Evolutionary conservation across 2,329 filamentous ascomycete genomes (phyloP).

Genomic region (Davidsoniella neocaledoniae): DNA sequence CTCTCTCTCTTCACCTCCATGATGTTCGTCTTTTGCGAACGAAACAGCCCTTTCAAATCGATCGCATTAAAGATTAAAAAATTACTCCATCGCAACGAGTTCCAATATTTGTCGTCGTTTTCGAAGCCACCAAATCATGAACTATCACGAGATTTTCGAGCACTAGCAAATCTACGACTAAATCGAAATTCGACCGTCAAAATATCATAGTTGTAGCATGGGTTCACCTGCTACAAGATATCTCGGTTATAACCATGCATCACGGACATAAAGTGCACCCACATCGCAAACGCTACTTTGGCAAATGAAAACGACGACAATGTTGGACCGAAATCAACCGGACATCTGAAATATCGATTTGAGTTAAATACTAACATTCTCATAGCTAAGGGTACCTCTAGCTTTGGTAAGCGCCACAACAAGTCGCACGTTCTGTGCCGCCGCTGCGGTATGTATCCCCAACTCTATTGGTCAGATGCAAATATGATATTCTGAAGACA

Average conservation of each 20-base stretch:
- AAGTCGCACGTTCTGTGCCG: conserved; percentile 97
- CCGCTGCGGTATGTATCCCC: conserved; percentile 71
- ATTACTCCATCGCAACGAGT: conserved; percentile 1
- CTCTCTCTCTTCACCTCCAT: too few relatives aligned
- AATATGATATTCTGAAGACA: neutral
- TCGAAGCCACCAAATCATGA: neutral
- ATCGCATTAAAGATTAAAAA: too few relatives aligned
- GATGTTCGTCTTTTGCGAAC: too few relatives aligned
- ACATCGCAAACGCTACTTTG: neutral
- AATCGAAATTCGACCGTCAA: too few relatives aligned
- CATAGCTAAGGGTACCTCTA: conserved; percentile 40
- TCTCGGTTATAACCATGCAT: neutral
- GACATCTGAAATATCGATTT: conserved; percentile 12
- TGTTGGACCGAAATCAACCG: conserved; percentile 14
- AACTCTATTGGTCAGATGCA: neutral
- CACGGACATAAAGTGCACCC: conserved; percentile 9
- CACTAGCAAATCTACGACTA: too few relatives aligned
- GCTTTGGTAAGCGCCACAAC: conserved; percentile 62
- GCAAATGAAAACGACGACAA: conserved; percentile 12
- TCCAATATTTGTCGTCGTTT: neutral
- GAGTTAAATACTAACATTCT: conserved; percentile 14
- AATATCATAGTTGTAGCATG: too few relatives aligned
- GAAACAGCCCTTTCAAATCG: too few relatives aligned
- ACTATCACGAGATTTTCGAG: too few relatives aligned
- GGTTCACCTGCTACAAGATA: too few relatives aligned